Base-by-base conservation (phyloP, 2,329 filamentous ascomycete species). In the Ambrosiella beaveri region DNA sequence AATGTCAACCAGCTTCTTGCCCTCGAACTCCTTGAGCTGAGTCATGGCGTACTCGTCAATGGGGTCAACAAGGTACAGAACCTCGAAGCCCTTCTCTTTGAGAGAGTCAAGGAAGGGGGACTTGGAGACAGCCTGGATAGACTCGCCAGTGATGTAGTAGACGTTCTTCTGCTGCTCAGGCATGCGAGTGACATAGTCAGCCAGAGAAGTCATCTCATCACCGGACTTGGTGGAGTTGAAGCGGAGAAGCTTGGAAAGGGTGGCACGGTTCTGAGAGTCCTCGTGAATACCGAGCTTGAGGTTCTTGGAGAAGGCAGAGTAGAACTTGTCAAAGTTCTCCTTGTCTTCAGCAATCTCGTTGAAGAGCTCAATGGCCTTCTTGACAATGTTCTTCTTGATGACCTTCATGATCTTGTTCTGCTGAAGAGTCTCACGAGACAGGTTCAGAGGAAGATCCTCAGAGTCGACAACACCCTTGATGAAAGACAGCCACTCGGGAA, bases 371-470 rank as follows among this genome's bases (percentile, higher is more conserved):
- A 98, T 88, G 64, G 88, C 88, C 88, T 98, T 98, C 90, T 97
- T 98, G 81, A 98, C 90, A 65, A 98, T 95, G 85, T 98, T 98
- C 89, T 98, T 98, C 85, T 94, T 95, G 83, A 97, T 97, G 74
- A 97, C 93, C 86, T 97, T 97, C 93, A 97, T 97, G 81, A 98
- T 98, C 89, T 97, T 97, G 87, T 97, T 98, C 82, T 97, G 93
- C 79, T 98, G 93, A 55, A 98, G 88, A 60, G 91, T 97, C 85
- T 98, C 93, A 86, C 93, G 93, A 70, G 93, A 97, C 78, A 98
- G 76, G 84, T 98, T 98, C 74, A 98, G 86, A 67, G 93, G 93
- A 63, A 98, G 86, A 74, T 98, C 93, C 82, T 98, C 93, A 69
- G 93, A 98, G 78, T 98, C 93, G 73, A 98, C 93, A 68, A 98